Conservation (phyloP, 169 alveolate genomes). For the Plasmodium gonderi region DNA sequence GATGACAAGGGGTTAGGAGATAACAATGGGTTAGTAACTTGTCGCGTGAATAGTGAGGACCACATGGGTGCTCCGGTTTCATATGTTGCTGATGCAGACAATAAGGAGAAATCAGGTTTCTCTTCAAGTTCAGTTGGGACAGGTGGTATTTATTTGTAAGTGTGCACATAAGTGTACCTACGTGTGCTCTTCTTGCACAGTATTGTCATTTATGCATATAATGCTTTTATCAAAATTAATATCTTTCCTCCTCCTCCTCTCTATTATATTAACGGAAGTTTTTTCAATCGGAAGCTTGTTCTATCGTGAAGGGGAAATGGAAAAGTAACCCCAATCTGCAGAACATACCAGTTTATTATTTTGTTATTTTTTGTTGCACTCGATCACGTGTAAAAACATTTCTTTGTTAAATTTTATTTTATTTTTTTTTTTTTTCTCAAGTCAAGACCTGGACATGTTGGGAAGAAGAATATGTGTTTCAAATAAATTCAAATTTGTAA, state of each 20-base stretch:
- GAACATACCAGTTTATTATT: too few relatives aligned
- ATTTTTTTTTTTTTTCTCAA: neutral
- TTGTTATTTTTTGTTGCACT: too few relatives aligned
- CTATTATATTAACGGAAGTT: too few relatives aligned
- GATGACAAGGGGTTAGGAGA: neutral
- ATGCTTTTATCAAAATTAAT: too few relatives aligned
- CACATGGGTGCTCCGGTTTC: neutral
- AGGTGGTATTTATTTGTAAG: slow-evolving; percentile 15
- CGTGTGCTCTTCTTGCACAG: too few relatives aligned
- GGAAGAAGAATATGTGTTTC: neutral
- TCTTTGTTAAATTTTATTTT: neutral
- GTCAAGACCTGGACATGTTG: neutral
- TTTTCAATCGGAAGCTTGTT: too few relatives aligned
- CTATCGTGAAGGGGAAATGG: too few relatives aligned
- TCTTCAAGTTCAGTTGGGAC: neutral
- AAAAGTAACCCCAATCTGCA: too few relatives aligned
- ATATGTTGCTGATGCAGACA: neutral
- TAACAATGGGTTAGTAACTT: neutral
- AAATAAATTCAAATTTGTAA: neutral
- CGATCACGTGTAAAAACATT: neutral
- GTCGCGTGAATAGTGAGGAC: neutral
- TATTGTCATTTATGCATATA: too few relatives aligned
- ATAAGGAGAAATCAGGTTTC: neutral
- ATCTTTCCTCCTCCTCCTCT: too few relatives aligned
- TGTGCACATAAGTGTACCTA: neutral